phyloP scores from a whole-genome alignment of 345 rosid genomes.

The Durio zibethinus region DNA sequence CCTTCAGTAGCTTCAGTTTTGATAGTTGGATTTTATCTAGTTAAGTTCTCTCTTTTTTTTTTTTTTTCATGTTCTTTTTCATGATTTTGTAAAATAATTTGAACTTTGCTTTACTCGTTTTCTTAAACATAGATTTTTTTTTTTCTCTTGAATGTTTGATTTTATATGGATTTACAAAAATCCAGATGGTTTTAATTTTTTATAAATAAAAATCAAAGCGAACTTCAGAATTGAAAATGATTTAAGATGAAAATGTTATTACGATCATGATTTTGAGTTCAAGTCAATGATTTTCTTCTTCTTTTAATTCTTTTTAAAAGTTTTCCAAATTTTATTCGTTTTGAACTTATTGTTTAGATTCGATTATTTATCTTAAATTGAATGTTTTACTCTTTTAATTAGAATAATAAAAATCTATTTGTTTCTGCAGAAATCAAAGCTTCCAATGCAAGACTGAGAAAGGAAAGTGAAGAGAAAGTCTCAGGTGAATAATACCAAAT shows the following conservation, averaged over 20 bases:
- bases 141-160: neutral
- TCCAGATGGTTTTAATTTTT: neutral
- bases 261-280: slow-evolving; percentile 10
- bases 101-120: neutral
- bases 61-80: neutral
- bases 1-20: neutral
- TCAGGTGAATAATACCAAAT: slow-evolving; percentile 20
- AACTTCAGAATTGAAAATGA: neutral
- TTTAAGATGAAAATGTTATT: neutral
- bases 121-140: neutral
- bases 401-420: neutral
- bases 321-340: neutral
- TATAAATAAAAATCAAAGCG: neutral
- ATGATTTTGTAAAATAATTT: neutral
- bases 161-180: neutral
- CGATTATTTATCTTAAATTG: neutral
- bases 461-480: slow-evolving; percentile 20
- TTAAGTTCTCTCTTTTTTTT: neutral
- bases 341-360: neutral
- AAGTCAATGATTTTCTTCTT: neutral
- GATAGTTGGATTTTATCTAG: neutral
- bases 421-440: slow-evolving; percentile 21
- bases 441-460: slow-evolving; percentile 23
- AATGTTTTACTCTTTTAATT: neutral
- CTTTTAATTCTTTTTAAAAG: neutral